Conservation (phyloP, 352 stramenopile species). For the Pythium chondricola region DNA sequence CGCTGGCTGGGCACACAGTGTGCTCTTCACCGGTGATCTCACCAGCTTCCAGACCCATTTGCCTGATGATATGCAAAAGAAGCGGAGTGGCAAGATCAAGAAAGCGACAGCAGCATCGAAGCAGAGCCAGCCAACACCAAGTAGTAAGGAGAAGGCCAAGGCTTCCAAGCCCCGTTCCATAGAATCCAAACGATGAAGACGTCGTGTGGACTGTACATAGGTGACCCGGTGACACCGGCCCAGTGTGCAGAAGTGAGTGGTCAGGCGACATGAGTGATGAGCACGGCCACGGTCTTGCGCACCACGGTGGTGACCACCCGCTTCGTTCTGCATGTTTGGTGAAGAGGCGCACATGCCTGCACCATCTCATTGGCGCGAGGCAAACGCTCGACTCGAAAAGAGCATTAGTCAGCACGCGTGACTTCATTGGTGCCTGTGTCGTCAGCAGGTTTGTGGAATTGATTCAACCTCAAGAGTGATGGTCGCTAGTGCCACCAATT, state of each 20-base stretch:
- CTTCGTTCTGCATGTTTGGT: no score
- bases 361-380: not conserved
- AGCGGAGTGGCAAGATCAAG: not conserved
- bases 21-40: constrained; percentile 24
- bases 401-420: not conserved
- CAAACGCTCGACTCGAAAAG: not conserved
- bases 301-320: no score
- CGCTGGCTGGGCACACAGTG: constrained; percentile 85
- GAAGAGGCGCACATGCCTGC: no score
- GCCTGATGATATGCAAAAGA: constrained; percentile 14
- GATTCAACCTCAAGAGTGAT: constrained; percentile 3
- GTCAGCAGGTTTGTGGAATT: not conserved
- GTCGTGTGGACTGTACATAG: no score
- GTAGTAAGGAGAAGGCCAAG: not conserved
- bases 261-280: no score
- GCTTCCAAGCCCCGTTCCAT: no score
- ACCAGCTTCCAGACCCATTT: constrained; percentile 16
- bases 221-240: no score
- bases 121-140: not conserved
- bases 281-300: no score
- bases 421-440: not conserved
- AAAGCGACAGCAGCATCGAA: no score
- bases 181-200: no score
- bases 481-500: not conserved
- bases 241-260: no score